A percentile compares a stretch with the other conserved stretches of the same genome.
These are phyloP conservation scores for Nicotiana attenuata DNA, from an alignment of 257 asterid species.

Conservation along the genomic window DNA sequence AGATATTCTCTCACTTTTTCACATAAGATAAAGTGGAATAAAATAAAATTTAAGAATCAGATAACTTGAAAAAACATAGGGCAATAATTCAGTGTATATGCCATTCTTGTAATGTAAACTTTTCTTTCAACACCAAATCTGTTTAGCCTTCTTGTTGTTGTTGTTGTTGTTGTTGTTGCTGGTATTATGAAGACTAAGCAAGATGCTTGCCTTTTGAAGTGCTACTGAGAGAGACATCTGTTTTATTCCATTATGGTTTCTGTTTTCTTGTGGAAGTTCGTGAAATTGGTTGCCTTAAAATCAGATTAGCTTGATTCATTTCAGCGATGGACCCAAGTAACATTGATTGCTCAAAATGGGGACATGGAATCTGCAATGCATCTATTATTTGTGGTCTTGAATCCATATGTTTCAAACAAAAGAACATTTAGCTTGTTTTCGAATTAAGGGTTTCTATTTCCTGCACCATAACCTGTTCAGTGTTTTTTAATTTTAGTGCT, in stretches of 20 bases:
- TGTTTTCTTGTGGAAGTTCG: neutral
- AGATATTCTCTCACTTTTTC: no score
- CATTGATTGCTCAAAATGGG: neutral
- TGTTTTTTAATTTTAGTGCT: neutral
- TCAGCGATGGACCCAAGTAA: neutral
- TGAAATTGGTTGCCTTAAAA: neutral
- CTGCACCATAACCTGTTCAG: no score
- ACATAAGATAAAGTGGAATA: no score
- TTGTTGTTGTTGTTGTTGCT: no score
- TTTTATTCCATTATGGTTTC: neutral
- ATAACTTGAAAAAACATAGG: neutral
- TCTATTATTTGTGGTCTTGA: neutral
- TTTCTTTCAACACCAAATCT: neutral
- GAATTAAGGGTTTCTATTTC: neutral
- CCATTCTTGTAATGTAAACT: neutral
- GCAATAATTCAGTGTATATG: neutral
- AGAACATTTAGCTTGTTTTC: neutral
- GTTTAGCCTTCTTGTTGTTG: neutral
- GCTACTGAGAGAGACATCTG: neutral
- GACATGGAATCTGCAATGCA: neutral
- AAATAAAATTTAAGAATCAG: no score
- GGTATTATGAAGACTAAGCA: no score
- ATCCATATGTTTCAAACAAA: neutral
- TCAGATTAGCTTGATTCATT: neutral
- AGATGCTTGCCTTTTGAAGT: neutral